Conservation (phyloP, 2,329 filamentous ascomycete genomes). For the Emergomyces africanus region DNA sequence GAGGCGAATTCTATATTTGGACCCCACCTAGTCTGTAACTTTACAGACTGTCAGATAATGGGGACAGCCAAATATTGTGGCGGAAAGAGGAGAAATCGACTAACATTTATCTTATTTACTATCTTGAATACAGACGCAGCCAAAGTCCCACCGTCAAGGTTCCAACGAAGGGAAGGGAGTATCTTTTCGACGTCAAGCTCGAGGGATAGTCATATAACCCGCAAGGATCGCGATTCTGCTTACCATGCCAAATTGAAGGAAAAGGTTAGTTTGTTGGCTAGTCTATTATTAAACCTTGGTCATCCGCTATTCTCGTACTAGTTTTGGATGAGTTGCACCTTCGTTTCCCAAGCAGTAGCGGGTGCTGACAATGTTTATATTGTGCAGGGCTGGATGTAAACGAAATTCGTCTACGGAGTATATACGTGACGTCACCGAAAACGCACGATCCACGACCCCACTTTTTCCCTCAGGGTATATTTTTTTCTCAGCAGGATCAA, state of each 20-base stretch:
- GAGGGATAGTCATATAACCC: conserved; percentile 51
- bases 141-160: conserved; percentile 54
- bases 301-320: background rate
- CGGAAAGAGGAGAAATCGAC: background rate
- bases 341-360: too few species aligned
- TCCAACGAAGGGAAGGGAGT: conserved; percentile 57
- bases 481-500: conserved; percentile 45
- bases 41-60: background rate
- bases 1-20: background rate
- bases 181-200: conserved; percentile 54
- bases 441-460: too few species aligned
- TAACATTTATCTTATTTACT: background rate
- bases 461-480: too few species aligned
- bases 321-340: background rate
- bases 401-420: background rate
- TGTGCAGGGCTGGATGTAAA: conserved; percentile 2
- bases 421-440: background rate
- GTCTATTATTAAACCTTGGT: background rate
- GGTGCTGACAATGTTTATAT: background rate
- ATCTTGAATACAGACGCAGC: conserved; percentile 38
- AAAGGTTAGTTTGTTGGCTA: conserved; percentile 19
- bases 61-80: background rate
- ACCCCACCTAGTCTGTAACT: background rate
- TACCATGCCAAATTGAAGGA: conserved; percentile 45
- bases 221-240: conserved; percentile 42